Evolutionary conservation across 1,284 basidiomycete genomes (phyloP), one percentile per base, ranked within the genome.

Genomic region (Boletus semigastroideus): DNA sequence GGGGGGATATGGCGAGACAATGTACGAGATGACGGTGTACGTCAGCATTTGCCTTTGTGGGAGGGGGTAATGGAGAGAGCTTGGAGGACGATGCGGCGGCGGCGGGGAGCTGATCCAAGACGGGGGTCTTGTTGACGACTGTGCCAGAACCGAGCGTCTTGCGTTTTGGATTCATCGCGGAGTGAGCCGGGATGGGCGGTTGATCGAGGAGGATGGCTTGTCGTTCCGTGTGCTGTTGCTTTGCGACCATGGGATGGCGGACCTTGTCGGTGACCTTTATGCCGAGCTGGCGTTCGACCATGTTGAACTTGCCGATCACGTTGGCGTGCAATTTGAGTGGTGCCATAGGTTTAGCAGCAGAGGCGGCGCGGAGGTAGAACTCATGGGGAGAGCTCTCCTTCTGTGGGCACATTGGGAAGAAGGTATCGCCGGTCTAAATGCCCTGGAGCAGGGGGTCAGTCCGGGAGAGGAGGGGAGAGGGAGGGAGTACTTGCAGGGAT

Each of bases 271-370:
- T 71, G 48, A 83, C 61, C 39, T 68, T 74, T 34, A 75, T 70
- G n/a, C 74, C 77, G 33, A 87, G 74, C 59, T 84, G 74, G 46
- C 78, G 78, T 49, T 83, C 80, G 53, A 89, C 80, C 37, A 72
- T 73, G n/a, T n/a, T n/a, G 62, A 87, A 79, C 64, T 84, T 88
- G 38, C 85, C 85, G 16, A 79, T 74, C 39, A 90, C 79, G 58
- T 81, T 83, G 52, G 86, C 87, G 58, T 83, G 79, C n/a, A 84
- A 78, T 64, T 84, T 87, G 57, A 90, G 78, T 1, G 85, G 81
- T 0, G 79, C 78, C 58, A 73, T 79, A 28, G 78, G 80, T 66
- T 82, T 83, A 31, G 73, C 68, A 7, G 77, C 71, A n/a, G 78
- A 75, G 33, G 80, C 72, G 14, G 79, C 72, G 13, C 86, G 79